phyloP scores from a whole-genome alignment of 768 basidiomycete genomes.

The Lepiota venenata region DNA sequence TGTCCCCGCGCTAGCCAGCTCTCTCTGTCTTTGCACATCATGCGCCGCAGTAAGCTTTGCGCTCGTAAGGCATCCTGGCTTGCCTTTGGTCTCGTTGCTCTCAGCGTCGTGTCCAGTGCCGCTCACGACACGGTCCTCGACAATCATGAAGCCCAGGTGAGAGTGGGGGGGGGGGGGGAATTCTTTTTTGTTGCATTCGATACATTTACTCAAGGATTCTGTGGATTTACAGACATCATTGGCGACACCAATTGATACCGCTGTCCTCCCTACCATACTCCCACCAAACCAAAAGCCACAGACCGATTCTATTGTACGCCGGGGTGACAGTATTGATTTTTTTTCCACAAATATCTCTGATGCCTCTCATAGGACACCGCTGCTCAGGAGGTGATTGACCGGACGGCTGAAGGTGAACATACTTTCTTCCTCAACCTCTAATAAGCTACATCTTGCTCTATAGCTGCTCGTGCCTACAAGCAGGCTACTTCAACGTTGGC shows the following conservation, averaged over 20 bases:
- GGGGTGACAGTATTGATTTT: too few species aligned
- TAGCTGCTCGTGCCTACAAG: conserved; percentile 73
- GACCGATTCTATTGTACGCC: conserved; percentile 3
- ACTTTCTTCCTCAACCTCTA: background rate
- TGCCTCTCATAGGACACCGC: background rate
- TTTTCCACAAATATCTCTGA: background rate
- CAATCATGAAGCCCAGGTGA: conserved; percentile 29
- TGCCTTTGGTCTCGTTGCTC: conserved; percentile 54
- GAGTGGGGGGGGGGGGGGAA: too few species aligned
- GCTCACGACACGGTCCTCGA: conserved; percentile 31
- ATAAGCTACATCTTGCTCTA: conserved; percentile 6
- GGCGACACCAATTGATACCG: background rate
- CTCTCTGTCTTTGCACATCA: conserved; percentile 7
- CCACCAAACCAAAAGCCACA: background rate
- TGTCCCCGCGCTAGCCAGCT: background rate
- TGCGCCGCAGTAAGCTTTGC: conserved; percentile 27
- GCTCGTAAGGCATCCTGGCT: conserved; percentile 53
- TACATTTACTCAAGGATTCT: background rate
- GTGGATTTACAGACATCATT: background rate
- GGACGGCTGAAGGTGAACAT: conserved; percentile 48
- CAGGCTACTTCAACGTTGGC: conserved; percentile 69
- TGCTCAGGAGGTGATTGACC: conserved; percentile 35
- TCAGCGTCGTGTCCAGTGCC: conserved; percentile 43
- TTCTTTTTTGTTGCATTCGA: background rate
- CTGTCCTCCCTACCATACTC: background rate